phyloP scores from a whole-genome alignment of 306 rosid species.

The Datisca glomerata region DNA sequence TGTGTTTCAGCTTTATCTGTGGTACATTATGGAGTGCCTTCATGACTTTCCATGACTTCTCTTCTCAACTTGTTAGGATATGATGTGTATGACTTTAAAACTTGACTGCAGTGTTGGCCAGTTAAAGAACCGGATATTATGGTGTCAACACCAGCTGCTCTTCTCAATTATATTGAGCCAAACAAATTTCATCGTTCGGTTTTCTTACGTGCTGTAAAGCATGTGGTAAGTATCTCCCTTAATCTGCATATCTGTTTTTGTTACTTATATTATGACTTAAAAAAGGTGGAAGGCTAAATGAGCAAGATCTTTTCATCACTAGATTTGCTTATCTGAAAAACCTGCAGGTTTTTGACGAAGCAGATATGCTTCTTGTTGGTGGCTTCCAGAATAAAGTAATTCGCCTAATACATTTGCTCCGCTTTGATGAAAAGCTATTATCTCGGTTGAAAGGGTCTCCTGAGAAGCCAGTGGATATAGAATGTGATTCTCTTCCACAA shows the following conservation, averaged over 20 bases:
- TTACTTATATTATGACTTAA: not conserved
- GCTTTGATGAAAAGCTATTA: constrained; percentile 69
- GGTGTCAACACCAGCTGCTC: constrained; percentile 93
- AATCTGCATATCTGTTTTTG: not conserved
- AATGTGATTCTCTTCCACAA: constrained; percentile 28
- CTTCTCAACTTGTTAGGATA: not conserved
- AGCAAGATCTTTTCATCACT: not conserved
- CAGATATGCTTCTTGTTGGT: constrained; percentile 95
- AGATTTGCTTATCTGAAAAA: not conserved
- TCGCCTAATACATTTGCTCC: constrained; percentile 74
- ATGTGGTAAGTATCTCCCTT: constrained; percentile 46
- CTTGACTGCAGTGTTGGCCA: constrained; percentile 78
- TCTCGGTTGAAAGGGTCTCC: constrained; percentile 37
- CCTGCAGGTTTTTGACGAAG: constrained; percentile 91
- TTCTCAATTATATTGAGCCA: constrained; percentile 67
- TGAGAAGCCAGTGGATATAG: constrained; percentile 25
- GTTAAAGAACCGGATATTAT: constrained; percentile 57
- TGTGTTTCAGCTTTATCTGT: too few relatives aligned
- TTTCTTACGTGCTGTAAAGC: constrained; percentile 65
- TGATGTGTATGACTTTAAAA: constrained; percentile 4
- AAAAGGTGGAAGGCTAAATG: not conserved
- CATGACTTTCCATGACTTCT: not conserved
- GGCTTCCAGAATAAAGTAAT: constrained; percentile 88
- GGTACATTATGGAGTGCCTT: constrained; percentile 3
- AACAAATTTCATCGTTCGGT: constrained; percentile 37